phyloP scores from a whole-genome alignment of 345 rosid species.

The Cardamine occulta region DNA sequence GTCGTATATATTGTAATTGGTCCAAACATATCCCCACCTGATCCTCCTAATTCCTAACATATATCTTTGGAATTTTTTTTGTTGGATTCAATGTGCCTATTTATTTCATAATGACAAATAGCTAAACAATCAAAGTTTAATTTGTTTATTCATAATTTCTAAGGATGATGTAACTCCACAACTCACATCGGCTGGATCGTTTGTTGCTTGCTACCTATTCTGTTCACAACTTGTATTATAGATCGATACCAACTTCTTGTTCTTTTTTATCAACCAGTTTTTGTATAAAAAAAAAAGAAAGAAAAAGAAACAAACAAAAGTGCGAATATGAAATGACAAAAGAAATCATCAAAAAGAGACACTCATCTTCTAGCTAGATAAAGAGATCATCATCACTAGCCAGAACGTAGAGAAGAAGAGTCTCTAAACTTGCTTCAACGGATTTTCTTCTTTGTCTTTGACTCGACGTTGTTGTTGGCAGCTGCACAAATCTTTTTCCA shows the following conservation, averaged over 20 bases:
- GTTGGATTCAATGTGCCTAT: not conserved
- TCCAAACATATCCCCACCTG: not conserved
- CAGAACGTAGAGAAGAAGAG: slow-evolving; percentile 5
- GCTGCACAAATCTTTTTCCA: slow-evolving; percentile 75
- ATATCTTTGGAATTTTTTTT: not conserved
- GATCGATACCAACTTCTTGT: not conserved
- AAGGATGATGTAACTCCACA: not conserved
- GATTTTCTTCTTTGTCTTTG: slow-evolving; percentile 49
- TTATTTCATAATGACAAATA: not conserved
- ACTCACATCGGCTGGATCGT: not conserved
- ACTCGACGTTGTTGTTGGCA: slow-evolving; percentile 53
- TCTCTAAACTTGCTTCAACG: slow-evolving; percentile 12
- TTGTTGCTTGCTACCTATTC: not conserved
- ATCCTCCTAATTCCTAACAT: not conserved
- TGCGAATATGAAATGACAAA: not conserved
- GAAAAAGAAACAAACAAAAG: not conserved
- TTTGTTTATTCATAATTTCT: no score
- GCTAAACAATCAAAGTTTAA: not conserved
- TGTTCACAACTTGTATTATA: not conserved
- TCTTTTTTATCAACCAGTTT: not conserved
- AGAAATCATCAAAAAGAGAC: not conserved
- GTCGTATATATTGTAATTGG: slow-evolving; percentile 2
- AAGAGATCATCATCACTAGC: slow-evolving; percentile 10
- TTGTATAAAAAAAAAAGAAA: not conserved
- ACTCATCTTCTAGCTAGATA: not conserved